These are phyloP conservation scores for Synchytrium microbalum DNA, from an alignment of 371 early-diverging fungal species.

Conservation along the genomic window DNA sequence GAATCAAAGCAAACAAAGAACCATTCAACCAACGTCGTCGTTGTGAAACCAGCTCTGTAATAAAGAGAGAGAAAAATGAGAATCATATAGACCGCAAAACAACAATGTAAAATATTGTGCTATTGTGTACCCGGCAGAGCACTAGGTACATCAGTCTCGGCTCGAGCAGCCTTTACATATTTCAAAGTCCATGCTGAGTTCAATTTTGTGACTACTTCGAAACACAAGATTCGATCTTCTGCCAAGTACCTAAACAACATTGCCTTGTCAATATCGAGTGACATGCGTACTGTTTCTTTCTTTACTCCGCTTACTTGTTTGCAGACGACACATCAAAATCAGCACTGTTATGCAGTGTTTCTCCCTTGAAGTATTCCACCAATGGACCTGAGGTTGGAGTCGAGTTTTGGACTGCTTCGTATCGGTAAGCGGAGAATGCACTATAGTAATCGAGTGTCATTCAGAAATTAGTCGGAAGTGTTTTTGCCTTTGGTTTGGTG, in stretches of 20 bases:
- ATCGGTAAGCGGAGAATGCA: conserved; percentile 96
- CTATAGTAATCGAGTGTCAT: conserved; percentile 51
- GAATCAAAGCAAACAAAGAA: conserved; percentile 30
- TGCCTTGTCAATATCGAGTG: no score
- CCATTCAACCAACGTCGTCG: conserved; percentile 55
- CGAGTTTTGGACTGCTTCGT: conserved; percentile 74
- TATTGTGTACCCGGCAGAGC: background rate
- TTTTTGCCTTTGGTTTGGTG: no score
- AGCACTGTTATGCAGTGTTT: conserved; percentile 59
- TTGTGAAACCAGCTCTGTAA: conserved; percentile 43
- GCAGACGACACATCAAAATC: conserved; percentile 32
- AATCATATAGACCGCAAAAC: no score
- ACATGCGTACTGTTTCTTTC: no score
- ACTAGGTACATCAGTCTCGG: conserved; percentile 37
- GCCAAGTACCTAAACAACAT: no score
- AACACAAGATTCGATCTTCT: conserved; percentile 37
- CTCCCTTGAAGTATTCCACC: conserved; percentile 88
- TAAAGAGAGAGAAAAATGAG: conserved; percentile 11
- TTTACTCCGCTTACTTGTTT: no score
- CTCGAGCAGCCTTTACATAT: conserved; percentile 29
- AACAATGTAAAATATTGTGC: background rate
- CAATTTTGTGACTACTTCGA: conserved; percentile 36
- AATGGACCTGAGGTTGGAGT: no score
- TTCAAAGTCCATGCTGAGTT: conserved; percentile 24
- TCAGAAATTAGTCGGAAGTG: no score